phyloP scores from a whole-genome alignment of 257 asterid genomes.

The Rauvolfia tetraphylla region DNA sequence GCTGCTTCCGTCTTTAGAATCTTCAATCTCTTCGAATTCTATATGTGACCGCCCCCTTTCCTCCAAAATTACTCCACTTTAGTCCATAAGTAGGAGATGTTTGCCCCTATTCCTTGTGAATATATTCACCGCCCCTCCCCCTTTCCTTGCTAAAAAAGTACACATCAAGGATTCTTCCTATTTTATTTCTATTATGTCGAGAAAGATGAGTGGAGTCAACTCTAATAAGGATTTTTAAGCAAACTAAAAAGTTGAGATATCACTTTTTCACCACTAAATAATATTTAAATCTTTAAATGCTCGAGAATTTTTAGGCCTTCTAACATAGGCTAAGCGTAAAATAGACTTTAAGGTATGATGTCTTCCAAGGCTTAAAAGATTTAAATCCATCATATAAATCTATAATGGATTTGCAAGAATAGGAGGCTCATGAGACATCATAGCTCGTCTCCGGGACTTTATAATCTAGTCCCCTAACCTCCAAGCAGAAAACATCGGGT shows the following conservation, averaged over 20 bases:
- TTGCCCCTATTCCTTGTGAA: background rate
- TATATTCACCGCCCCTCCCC: background rate
- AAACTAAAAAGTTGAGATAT: too few species aligned
- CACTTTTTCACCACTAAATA: too few species aligned
- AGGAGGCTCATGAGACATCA: background rate
- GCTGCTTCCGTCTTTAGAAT: constrained; percentile 1
- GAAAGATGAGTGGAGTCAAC: background rate
- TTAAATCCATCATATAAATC: background rate
- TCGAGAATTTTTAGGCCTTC: too few species aligned
- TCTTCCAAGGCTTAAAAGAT: background rate
- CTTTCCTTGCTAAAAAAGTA: background rate
- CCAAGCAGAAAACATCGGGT: background rate
- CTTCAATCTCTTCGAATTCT: background rate
- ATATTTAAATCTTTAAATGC: too few species aligned
- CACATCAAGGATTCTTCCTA: background rate
- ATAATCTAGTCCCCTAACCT: constrained; percentile 10
- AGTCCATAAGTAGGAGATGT: background rate
- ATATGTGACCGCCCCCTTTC: background rate
- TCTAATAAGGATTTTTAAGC: too few species aligned
- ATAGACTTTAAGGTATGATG: background rate
- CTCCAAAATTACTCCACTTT: too few species aligned
- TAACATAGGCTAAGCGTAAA: too few species aligned
- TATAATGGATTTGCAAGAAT: background rate
- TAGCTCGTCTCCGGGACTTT: background rate
- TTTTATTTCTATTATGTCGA: background rate